Percentiles rank a stretch among this genome's conserved stretches.
Evolutionary conservation across 768 basidiomycete genomes (phyloP).

Genomic region (Ephemerocybe angulata): DNA sequence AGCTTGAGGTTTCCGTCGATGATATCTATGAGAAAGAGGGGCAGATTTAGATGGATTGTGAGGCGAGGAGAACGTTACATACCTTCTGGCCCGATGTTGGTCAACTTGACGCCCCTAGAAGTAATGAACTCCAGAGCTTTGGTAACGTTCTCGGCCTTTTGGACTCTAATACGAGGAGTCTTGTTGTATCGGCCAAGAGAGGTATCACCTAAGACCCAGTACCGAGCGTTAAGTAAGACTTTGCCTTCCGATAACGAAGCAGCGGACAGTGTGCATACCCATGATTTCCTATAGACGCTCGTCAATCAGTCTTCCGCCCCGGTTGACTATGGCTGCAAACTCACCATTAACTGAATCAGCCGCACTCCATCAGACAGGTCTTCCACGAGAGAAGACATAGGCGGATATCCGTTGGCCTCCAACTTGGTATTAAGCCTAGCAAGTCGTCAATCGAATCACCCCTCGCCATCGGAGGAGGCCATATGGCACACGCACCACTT

Average conservation of each 20-base stretch:
- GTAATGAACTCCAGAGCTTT: slow-evolving; percentile 95
- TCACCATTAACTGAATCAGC: slow-evolving; percentile 91
- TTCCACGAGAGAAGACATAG: slow-evolving; percentile 83
- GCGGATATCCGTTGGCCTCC: slow-evolving; percentile 76
- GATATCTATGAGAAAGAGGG: slow-evolving; percentile 60
- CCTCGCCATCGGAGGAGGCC: background rate
- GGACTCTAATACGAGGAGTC: slow-evolving; percentile 85
- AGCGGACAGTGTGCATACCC: slow-evolving; percentile 50
- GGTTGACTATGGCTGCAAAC: too few relatives aligned
- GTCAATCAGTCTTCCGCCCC: too few relatives aligned
- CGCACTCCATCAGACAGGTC: slow-evolving; percentile 95
- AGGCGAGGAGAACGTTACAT: slow-evolving; percentile 6
- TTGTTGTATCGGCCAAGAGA: slow-evolving; percentile 95
- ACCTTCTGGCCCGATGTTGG: slow-evolving; percentile 98
- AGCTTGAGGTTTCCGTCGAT: slow-evolving; percentile 99
- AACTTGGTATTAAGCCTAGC: slow-evolving; percentile 93
- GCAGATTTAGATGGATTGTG: background rate
- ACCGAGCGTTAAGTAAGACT: too few relatives aligned
- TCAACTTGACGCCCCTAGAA: slow-evolving; percentile 89
- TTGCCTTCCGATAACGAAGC: too few relatives aligned
- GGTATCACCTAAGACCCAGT: slow-evolving; percentile 59
- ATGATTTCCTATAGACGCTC: slow-evolving; percentile 78
- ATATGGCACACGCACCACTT: slow-evolving; percentile 61
- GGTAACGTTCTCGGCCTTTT: slow-evolving; percentile 98
- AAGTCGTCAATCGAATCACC: slow-evolving; percentile 6